These are phyloP conservation scores for Scopulariopsis brevicaulis DNA, from an alignment of 2,329 filamentous ascomycete genomes.

Conservation along the genomic window DNA sequence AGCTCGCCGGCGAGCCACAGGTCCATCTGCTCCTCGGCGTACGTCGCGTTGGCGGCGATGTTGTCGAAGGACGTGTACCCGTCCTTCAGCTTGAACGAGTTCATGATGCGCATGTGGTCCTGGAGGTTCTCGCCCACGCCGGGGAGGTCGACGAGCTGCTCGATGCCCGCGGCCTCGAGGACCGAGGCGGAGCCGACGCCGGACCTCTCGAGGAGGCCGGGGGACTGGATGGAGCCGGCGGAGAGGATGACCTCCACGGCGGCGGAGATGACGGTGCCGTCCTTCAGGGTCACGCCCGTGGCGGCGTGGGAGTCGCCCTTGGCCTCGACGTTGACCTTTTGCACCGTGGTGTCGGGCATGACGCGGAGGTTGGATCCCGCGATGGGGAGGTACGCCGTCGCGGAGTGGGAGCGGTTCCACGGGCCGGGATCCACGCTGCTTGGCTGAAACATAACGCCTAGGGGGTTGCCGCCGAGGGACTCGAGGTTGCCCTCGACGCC, in stretches of 20 bases:
- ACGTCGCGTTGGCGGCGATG: slow-evolving; percentile 16
- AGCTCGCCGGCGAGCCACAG: slow-evolving; percentile 10
- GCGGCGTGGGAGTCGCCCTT: slow-evolving; percentile 10
- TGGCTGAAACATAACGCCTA: slow-evolving; percentile 37
- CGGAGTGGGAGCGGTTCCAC: slow-evolving; percentile 35
- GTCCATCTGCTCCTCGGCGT: slow-evolving; percentile 2
- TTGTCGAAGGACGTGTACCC: slow-evolving; percentile 14
- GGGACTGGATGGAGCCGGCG: slow-evolving; percentile 9
- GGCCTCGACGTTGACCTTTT: slow-evolving; percentile 10
- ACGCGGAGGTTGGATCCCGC: slow-evolving; percentile 28
- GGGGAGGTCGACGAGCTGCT: slow-evolving; percentile 24
- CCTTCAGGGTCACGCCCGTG: slow-evolving; percentile 21
- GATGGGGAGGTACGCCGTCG: slow-evolving; percentile 29
- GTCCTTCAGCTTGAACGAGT: slow-evolving; percentile 22
- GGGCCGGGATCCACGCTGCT: slow-evolving; percentile 31
- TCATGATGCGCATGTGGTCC: slow-evolving; percentile 25
- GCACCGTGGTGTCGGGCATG: slow-evolving; percentile 17
- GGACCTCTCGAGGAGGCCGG: slow-evolving; percentile 18
- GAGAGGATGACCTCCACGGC: slow-evolving; percentile 18
- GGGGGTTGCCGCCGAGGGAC: slow-evolving; percentile 34
- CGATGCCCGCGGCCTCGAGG: slow-evolving; percentile 23
- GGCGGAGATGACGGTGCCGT: slow-evolving; percentile 26
- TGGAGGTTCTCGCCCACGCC: slow-evolving; percentile 36
- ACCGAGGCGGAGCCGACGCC: slow-evolving; percentile 21
- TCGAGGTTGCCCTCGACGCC: slow-evolving; percentile 27